These are phyloP conservation scores for Aquilaria yunnanensis DNA, from an alignment of 345 rosid species.

Conservation along the genomic window DNA sequence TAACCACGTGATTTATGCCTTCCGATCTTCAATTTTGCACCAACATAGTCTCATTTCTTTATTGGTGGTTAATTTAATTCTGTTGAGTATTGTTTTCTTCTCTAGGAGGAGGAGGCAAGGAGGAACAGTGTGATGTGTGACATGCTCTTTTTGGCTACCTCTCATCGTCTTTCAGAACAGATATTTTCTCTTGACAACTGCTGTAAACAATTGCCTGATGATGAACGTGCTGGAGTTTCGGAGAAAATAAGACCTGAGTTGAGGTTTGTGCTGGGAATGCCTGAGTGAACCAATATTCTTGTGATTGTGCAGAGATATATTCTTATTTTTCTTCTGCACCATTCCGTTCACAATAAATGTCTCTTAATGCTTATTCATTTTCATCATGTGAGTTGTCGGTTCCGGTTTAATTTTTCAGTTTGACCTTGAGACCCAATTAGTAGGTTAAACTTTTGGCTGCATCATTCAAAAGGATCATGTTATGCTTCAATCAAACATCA, in stretches of 20 bases:
- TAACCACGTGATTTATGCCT: too few relatives aligned
- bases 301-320: too few relatives aligned
- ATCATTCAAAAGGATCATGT: too few relatives aligned
- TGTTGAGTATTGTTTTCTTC: not conserved
- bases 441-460: too few relatives aligned
- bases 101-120: constrained; percentile 73
- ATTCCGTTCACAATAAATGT: too few relatives aligned
- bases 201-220: constrained; percentile 40
- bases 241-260: constrained; percentile 58
- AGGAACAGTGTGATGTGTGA: constrained; percentile 74
- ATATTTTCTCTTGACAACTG: constrained; percentile 61
- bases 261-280: constrained; percentile 47
- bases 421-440: too few relatives aligned
- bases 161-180: constrained; percentile 70
- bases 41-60: not conserved
- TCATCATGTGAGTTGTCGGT: too few relatives aligned
- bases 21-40: constrained; percentile 6
- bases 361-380: too few relatives aligned
- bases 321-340: too few relatives aligned
- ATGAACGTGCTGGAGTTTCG: constrained; percentile 37
- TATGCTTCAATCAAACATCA: too few relatives aligned
- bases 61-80: not conserved
- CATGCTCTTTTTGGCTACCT: constrained; percentile 71
- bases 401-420: too few relatives aligned
- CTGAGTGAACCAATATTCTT: not conserved